Evolutionary conservation across 2,329 filamentous ascomycete genomes (phyloP), one percentile per base, ranked within the genome.

Genomic region (Cytospora leucostoma): DNA sequence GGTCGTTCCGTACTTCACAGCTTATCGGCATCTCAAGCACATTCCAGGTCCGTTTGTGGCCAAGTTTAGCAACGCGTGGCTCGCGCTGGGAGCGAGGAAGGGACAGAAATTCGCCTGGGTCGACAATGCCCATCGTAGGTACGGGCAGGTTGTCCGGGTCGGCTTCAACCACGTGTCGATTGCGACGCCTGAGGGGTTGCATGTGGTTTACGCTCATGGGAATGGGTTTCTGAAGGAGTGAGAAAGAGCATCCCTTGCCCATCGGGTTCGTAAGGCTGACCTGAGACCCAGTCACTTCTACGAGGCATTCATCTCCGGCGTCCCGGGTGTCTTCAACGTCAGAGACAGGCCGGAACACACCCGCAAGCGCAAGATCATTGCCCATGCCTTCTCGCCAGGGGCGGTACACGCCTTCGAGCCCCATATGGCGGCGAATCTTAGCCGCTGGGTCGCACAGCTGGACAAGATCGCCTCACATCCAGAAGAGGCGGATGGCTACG

Each of bases 231-330:
- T 91, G 64, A 92, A 92, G 74, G 79, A 87, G 83, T 88, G 74
- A 58, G 82, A 78, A 7, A 44, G 17, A 19, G 17, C 15, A 7
- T 19, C 40, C 40, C 40, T 44, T 17, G 17, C 17, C 40, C 53
- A 6, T 8, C 2, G 13, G 17, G 38, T 40, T n/a, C 33, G 11
- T 38, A 59, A 54, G 27, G 40, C n/a, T 44, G 10, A 44, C 40
- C 6, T 44, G 35, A 13, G 27, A 3, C 7, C 10, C 65, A 92
- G 89, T 49, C 88, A 93, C 5, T 96, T 93, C 77, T 96, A 96
- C 71, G 92, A 96, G 71, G 90, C 91, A 54, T 97, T 97, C 70
- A 92, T 96, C 61, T 93, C 90, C 15, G 95, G 96, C 71, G 85
- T 84, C 56, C 86, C 91, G 13, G 92, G 92, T 33, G 81, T 91